Conservation (phyloP, 2,329 filamentous ascomycete genomes). For the Fusarium chlamydosporum region DNA sequence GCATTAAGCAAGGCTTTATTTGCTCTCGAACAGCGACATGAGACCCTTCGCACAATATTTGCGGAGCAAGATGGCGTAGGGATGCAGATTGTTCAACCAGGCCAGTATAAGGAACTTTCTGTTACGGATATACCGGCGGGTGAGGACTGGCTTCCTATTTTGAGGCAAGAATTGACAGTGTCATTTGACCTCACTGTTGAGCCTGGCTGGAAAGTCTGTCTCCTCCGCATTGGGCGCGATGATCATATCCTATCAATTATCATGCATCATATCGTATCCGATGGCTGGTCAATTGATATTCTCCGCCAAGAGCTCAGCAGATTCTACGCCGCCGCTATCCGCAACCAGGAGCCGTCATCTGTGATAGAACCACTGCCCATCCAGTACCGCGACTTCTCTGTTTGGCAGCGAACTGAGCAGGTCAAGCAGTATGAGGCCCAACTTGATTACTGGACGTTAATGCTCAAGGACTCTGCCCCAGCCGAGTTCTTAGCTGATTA, state of each 20-base stretch:
- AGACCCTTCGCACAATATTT: conserved; percentile 11
- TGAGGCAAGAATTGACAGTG: too few relatives aligned
- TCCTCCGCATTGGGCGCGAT: neutral
- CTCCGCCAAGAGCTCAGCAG: too few relatives aligned
- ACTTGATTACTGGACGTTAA: conserved; percentile 19
- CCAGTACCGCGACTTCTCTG: conserved; percentile 33
- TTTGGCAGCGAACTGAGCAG: conserved; percentile 8
- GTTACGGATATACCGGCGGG: too few relatives aligned
- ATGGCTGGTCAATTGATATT: conserved; percentile 46
- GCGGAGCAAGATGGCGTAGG: conserved; percentile 6
- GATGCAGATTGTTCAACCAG: conserved; percentile 3
- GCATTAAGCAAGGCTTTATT: neutral
- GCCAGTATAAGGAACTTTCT: too few relatives aligned
- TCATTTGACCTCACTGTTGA: neutral
- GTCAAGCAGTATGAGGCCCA: neutral
- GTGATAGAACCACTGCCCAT: neutral
- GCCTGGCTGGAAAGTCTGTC: neutral
- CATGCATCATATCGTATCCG: conserved; percentile 47
- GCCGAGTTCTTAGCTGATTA: conserved; percentile 30
- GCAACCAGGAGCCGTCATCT: too few relatives aligned
- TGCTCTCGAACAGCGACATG: conserved; percentile 5
- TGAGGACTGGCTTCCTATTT: too few relatives aligned
- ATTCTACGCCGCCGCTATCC: too few relatives aligned
- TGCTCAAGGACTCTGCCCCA: conserved; percentile 14
- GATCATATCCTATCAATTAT: conserved; percentile 37